Evolutionary conservation across 139 green algal species (phyloP), one percentile per base, ranked within the genome.

Genomic region (Mesostigma viride): DNA sequence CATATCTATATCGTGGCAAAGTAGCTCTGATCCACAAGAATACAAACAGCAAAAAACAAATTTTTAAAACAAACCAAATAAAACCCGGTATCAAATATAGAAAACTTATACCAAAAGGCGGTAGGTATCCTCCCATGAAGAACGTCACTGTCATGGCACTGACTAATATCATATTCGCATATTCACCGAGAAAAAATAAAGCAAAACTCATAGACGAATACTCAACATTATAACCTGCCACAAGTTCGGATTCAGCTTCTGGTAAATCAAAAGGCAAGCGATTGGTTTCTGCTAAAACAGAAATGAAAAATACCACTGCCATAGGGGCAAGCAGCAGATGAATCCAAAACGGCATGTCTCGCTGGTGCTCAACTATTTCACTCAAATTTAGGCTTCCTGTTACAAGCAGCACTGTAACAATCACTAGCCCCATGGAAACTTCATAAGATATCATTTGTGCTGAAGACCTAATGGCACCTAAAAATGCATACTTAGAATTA

Each of bases 401-500:
- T 72, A 77, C 82, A 66, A 89, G 57, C 69, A 84, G 76, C 35
- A 86, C 77, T 61, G 80, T 85, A 67, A 86, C 84, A 56, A 88
- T 67, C 76, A 85, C 83, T 65, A 85, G 67, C 51, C 79, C 79
- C 59, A 87, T 81, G 59, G 74, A 81, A 27, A 86, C 79, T 71
- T 88, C 84, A 80, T 87, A 90, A 46, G 74, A 84, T 69, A 90
- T 77, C 84, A 90, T 87, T 81, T 85, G 77, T 53, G 82, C 82
- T 46, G 83, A 80, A 68, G 75, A 85, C 71, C 84, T 68, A 65
- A 85, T 65, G 64, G 69, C 79, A 11, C 84, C 84, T 59, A 85
- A 80, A 75, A 89, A 89, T 51, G 78, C 81, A 77, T 87, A 90
- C 82, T 87, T 86, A 74, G 78, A 87, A 67, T 87, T 86, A 75